Conservation (phyloP, 169 alveolate species). For the Cystoisospora suis region DNA sequence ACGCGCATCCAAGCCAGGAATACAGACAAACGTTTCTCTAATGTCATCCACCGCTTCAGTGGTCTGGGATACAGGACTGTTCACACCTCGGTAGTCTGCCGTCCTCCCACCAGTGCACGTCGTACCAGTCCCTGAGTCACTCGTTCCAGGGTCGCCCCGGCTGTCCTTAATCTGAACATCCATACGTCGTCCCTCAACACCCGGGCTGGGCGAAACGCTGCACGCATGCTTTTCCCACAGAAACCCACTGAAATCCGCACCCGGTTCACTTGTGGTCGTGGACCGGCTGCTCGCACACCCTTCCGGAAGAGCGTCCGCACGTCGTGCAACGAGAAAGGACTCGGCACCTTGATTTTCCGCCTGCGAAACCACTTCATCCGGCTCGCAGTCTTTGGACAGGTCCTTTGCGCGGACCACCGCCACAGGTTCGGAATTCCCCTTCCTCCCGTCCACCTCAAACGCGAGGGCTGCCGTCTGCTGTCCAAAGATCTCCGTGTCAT, state of each 20-base stretch:
- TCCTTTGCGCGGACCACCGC: no score
- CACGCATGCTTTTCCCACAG: not conserved
- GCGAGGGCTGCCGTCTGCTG: no score
- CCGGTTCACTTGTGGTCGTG: not conserved
- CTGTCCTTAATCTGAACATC: not conserved
- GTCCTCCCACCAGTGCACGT: not conserved
- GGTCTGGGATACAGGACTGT: not conserved
- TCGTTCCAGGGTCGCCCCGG: not conserved
- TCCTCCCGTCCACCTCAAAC: no score
- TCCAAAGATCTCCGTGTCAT: no score
- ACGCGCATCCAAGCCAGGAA: no score
- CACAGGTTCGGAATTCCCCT: no score
- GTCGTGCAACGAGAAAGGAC: no score
- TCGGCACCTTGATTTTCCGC: no score
- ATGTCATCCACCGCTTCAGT: not conserved
- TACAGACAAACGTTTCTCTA: not conserved
- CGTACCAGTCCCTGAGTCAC: not conserved
- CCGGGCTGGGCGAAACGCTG: not conserved
- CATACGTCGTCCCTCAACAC: not conserved
- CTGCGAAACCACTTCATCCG: no score
- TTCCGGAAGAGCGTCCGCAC: no score
- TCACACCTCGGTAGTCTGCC: not conserved
- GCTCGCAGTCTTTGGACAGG: no score
- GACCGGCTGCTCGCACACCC: constrained; percentile 38
- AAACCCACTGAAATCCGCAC: not conserved